Base-by-base conservation (phyloP, 2,329 filamentous ascomycete genomes). In the Xylaria sp. region DNA sequence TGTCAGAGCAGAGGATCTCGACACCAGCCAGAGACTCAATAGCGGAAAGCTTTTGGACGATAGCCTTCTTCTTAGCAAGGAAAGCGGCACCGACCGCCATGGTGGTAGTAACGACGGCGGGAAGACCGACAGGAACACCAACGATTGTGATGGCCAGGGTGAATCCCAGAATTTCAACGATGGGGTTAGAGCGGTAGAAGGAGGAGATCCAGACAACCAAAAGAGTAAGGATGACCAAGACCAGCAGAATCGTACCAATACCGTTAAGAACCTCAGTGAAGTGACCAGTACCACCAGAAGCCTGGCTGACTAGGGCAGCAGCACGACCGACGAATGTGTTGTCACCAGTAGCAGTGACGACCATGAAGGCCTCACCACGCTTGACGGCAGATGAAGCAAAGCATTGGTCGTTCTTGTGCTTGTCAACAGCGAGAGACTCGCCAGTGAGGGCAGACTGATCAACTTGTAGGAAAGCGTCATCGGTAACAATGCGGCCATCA, bases 21-120 rank as follows among this genome's bases (percentile, higher is more conserved):
- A 97, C 94, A 86, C 94, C 94, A 79, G 94, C 94, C 73, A 97
- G 88, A 32, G 94, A 97, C 86, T 97, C 94, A 72, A 97, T 97
- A 73, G 94, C 94, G 41, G 91, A 94, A 63, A 97, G 90, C 86
- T 95, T 97, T 85, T 97, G 94, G 74, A 97, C 94, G 74, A 97
- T 97, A 64, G 94, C 94, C 85, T 94, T 90, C 87, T 95, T 94
- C 87, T 94, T 94, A 78, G 94, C 94, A 69, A 97, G 89, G 82
- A 96, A 96, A 72, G 93, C 92, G 74, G 94, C 94, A 84, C 94
- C 94, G 80, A 97, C 94, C 80, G 94, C 94, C 93, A 97, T 96
- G 79, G 94, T 97, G 76, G 94, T 97, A 77, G 94, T 97, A 70
- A 97, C 93, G 84, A 97, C 94, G 76, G 93, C 94, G 70, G 94